A percentile compares a stretch with the other conserved stretches of the same genome.
phyloP scores from a whole-genome alignment of 1,284 basidiomycete genomes.

The Papiliotrema nemorosa region DNA sequence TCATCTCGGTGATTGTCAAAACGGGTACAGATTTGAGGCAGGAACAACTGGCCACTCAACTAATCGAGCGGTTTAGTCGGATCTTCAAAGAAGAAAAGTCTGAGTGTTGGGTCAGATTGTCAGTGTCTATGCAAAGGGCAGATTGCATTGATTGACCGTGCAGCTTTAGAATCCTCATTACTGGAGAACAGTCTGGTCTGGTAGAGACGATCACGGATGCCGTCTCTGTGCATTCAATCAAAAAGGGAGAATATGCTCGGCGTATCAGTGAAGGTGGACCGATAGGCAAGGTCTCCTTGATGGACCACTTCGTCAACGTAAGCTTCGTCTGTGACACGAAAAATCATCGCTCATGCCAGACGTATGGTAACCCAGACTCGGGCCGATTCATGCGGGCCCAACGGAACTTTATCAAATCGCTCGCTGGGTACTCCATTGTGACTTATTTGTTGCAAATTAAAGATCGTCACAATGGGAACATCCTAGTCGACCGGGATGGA shows the following conservation, averaged over 20 bases:
- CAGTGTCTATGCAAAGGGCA: conserved; percentile 47
- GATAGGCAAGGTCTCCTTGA: conserved; percentile 76
- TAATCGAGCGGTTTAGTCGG: conserved; percentile 86
- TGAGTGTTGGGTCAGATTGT: conserved; percentile 90
- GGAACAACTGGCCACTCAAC: conserved; percentile 93
- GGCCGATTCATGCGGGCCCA: conserved; percentile 80
- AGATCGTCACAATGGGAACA: conserved; percentile 98
- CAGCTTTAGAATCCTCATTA: conserved; percentile 82
- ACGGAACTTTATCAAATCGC: conserved; percentile 87
- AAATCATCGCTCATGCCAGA: conserved; percentile 52
- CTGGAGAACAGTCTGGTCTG: conserved; percentile 85
- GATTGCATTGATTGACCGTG: neutral
- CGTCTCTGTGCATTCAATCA: conserved; percentile 97
- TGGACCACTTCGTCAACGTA: conserved; percentile 85
- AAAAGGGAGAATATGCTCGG: conserved; percentile 95
- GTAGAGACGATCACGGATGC: conserved; percentile 96
- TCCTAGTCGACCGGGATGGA: conserved; percentile 90
- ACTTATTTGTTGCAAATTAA: conserved; percentile 97
- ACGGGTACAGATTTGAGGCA: conserved; percentile 95
- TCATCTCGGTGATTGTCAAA: conserved; percentile 96
- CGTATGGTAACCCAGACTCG: conserved; percentile 83
- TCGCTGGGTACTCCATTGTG: conserved; percentile 92
- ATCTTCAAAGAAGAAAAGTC: conserved; percentile 95
- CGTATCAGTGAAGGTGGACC: conserved; percentile 68
- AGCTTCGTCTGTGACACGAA: neutral